These are phyloP conservation scores for Heterobasidion occidentale DNA, from an alignment of 1,284 basidiomycete genomes.

Conservation along the genomic window DNA sequence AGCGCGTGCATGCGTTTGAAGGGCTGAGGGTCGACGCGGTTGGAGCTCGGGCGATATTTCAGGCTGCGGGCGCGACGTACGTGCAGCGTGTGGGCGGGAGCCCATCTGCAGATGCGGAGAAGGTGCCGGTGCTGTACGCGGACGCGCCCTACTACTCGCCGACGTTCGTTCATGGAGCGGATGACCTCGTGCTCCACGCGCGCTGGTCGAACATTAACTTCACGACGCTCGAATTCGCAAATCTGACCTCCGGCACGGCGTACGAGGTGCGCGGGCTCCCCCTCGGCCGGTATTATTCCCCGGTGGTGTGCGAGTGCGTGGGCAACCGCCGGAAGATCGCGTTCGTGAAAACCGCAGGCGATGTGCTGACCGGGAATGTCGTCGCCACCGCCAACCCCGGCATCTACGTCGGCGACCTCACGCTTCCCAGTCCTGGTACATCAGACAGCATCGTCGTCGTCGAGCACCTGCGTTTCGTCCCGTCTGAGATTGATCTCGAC, in stretches of 20 bases:
- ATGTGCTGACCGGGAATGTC: constrained; percentile 50
- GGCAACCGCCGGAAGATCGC: constrained; percentile 42
- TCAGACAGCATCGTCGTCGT: constrained; percentile 10
- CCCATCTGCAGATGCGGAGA: constrained; percentile 16
- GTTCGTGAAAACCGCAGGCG: constrained; percentile 55
- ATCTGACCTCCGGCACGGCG: constrained; percentile 35
- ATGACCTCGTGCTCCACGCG: constrained; percentile 48
- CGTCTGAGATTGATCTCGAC: not conserved
- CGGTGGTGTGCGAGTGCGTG: constrained; percentile 39
- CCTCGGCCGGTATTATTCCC: constrained; percentile 55
- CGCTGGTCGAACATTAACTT: constrained; percentile 62
- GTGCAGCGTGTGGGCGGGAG: constrained; percentile 32
- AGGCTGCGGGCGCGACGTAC: constrained; percentile 46
- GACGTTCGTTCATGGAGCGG: constrained; percentile 42
- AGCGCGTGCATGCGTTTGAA: not conserved
- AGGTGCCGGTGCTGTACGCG: constrained; percentile 40
- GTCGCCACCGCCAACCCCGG: constrained; percentile 56
- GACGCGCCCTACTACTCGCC: constrained; percentile 59
- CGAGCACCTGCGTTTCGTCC: not conserved
- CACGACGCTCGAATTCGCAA: constrained; percentile 56
- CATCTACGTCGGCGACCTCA: constrained; percentile 54
- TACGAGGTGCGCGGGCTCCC: constrained; percentile 50
- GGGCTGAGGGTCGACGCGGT: constrained; percentile 30
- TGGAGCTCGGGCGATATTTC: constrained; percentile 45
- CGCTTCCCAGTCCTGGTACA: constrained; percentile 33